A percentile compares a stretch with the other conserved stretches of the same genome.
phyloP scores from a whole-genome alignment of 2,329 filamentous ascomycete species.

The Hypoxylon sp. region DNA sequence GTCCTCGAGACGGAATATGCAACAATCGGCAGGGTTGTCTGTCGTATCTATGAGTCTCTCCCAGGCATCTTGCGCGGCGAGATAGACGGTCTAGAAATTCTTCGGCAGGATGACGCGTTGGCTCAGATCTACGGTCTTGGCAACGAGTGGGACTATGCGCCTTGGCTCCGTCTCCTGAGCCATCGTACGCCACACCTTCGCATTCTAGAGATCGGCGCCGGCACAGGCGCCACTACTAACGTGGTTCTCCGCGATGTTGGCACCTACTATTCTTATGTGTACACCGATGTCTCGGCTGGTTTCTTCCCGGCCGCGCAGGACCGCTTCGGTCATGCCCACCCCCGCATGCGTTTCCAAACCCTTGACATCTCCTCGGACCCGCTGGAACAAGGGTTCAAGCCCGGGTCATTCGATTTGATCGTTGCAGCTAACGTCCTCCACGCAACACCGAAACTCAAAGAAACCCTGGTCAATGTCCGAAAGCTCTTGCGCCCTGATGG shows the following conservation, averaged over 20 bases:
- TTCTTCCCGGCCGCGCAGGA: not conserved
- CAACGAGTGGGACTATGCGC: not conserved
- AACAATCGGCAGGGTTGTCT: not conserved
- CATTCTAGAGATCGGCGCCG: not conserved
- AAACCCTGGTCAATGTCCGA: conserved; percentile 36
- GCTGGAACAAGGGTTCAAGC: not conserved
- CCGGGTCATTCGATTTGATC: conserved; percentile 43
- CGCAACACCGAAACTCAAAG: conserved; percentile 36
- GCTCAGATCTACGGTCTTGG: not conserved
- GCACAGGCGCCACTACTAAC: not conserved
- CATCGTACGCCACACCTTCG: not conserved
- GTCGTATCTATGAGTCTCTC: not conserved
- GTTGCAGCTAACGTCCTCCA: conserved; percentile 49
- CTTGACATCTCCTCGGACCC: not conserved
- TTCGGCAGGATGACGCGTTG: not conserved
- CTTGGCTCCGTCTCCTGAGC: not conserved
- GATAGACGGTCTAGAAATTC: not conserved
- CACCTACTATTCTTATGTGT: not conserved
- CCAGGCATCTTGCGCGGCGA: not conserved
- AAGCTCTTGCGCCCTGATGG: conserved; percentile 48
- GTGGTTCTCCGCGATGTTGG: not conserved
- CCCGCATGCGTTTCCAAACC: not conserved
- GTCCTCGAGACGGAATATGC: not conserved
- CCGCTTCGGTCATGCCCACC: not conserved
- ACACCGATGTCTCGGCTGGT: not conserved